A percentile compares a stretch with the other conserved stretches of the same genome.
Conservation (phyloP, 2,329 filamentous ascomycete species). For the Scytalidium lignicola region DNA sequence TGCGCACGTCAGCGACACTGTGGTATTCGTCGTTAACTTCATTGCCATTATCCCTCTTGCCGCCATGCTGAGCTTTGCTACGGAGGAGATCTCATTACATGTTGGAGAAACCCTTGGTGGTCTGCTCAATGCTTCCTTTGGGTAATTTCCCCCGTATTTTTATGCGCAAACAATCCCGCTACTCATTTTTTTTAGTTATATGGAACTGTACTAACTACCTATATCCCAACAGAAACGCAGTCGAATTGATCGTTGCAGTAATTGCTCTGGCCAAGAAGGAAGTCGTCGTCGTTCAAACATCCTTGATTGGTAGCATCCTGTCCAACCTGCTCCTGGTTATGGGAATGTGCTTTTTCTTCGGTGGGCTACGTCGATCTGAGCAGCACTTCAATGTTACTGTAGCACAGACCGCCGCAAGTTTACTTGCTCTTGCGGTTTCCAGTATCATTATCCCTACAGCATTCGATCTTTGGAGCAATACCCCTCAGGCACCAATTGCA, state of each 20-base stretch:
- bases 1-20: constrained; percentile 50
- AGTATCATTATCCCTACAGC: constrained; percentile 87
- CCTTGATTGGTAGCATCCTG: constrained; percentile 83
- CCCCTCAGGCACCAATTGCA: constrained; percentile 43
- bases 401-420: constrained; percentile 75
- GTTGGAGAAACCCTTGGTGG: constrained; percentile 84
- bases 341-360: constrained; percentile 90
- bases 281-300: constrained; percentile 83
- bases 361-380: constrained; percentile 61
- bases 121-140: constrained; percentile 85
- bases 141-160: too few relatives aligned
- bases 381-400: constrained; percentile 92
- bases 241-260: constrained; percentile 83
- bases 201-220: constrained; percentile 23
- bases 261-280: constrained; percentile 68
- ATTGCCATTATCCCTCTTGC: constrained; percentile 88
- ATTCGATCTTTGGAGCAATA: constrained; percentile 56
- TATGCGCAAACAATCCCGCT: too few relatives aligned
- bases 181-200: too few relatives aligned
- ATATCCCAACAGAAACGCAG: constrained; percentile 59
- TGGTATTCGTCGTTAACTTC: constrained; percentile 85
- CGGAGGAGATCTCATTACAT: constrained; percentile 79
- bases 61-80: constrained; percentile 79
- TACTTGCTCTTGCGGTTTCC: constrained; percentile 66
- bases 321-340: constrained; percentile 86